These are phyloP conservation scores for Ambispora gerdemannii DNA, from an alignment of 192 early-diverging fungal genomes.

Conservation along the genomic window DNA sequence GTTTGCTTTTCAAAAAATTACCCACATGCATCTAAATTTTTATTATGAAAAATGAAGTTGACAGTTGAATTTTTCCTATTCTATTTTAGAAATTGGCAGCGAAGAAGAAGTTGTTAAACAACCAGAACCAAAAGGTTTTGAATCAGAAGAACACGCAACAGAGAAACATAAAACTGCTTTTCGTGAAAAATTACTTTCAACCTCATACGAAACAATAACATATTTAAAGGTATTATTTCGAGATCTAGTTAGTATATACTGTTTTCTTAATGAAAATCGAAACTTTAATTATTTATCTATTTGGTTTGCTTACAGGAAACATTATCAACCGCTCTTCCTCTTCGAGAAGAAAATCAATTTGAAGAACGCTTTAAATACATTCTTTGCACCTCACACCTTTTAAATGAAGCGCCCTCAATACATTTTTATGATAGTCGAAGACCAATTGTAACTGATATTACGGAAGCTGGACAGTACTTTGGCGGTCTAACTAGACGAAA, in stretches of 20 bases:
- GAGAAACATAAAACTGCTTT: background rate
- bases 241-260: background rate
- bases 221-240: background rate
- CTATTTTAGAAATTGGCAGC: constrained; percentile 36
- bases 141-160: constrained; percentile 2
- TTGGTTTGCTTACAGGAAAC: constrained; percentile 40
- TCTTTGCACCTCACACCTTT: constrained; percentile 54
- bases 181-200: background rate
- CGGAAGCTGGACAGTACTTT: constrained; percentile 22
- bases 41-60: too few species aligned
- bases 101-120: constrained; percentile 31
- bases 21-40: background rate
- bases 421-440: constrained; percentile 42
- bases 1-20: too few species aligned
- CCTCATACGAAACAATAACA: background rate
- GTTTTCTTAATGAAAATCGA: too few species aligned
- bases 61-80: background rate
- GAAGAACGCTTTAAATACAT: constrained; percentile 60
- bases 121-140: constrained; percentile 1
- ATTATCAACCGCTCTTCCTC: constrained; percentile 45
- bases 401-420: constrained; percentile 44
- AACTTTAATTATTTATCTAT: too few species aligned
- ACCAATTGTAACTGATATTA: constrained; percentile 32
- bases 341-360: constrained; percentile 50
- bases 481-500: constrained; percentile 18